Conservation (phyloP, 2,329 filamentous ascomycete species). For the Nothomitra cinnamomea region DNA sequence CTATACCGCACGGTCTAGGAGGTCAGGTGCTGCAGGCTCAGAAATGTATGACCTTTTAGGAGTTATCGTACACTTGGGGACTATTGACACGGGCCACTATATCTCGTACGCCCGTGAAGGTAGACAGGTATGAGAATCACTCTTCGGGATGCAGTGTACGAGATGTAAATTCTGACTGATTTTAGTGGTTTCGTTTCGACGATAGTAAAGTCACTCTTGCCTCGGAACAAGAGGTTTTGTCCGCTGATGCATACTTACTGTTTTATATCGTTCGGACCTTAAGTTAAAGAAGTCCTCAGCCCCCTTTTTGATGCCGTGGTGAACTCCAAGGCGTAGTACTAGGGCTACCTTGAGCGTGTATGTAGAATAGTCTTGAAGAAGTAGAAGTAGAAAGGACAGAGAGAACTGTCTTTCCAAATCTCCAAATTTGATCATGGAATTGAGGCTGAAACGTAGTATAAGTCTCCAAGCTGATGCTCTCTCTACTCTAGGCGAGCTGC, state of each 20-base stretch:
- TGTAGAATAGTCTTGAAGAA: too few relatives aligned
- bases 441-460: too few relatives aligned
- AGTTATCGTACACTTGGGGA: conserved; percentile 84
- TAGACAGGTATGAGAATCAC: conserved; percentile 38
- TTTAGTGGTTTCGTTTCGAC: conserved; percentile 86
- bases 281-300: conserved; percentile 20
- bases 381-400: too few relatives aligned
- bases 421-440: too few relatives aligned
- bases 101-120: conserved; percentile 75
- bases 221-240: conserved; percentile 67
- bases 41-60: conserved; percentile 67
- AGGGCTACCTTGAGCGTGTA: too few relatives aligned
- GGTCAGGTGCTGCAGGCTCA: neutral
- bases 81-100: conserved; percentile 85
- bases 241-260: conserved; percentile 73
- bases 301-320: neutral
- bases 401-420: too few relatives aligned
- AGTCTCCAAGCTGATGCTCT: too few relatives aligned
- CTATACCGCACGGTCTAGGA: conserved; percentile 46
- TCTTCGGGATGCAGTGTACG: conserved; percentile 5
- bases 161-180: neutral
- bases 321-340: too few relatives aligned
- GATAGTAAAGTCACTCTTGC: conserved; percentile 83
- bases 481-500: too few relatives aligned
- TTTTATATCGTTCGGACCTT: conserved; percentile 64